A percentile compares a stretch with the other conserved stretches of the same genome.
Evolutionary conservation across 148 eudicot species (phyloP).

Genomic region (Rheum nobile): DNA sequence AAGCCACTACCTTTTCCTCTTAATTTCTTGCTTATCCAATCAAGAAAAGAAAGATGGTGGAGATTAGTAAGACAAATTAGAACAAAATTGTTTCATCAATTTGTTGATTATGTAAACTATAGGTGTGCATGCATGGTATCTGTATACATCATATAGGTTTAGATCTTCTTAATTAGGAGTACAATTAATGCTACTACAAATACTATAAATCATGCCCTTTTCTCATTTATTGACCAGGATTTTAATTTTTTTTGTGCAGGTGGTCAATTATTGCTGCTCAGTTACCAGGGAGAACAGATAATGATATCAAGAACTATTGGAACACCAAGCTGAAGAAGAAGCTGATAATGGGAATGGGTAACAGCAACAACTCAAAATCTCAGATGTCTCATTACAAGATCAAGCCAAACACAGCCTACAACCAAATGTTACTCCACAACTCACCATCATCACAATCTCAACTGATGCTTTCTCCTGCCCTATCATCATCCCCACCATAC

Average conservation of each 20-base stretch:
- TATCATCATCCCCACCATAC: not conserved
- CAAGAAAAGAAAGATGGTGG: too few species aligned
- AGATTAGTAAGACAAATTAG: slow-evolving; percentile 1
- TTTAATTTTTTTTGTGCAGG: slow-evolving; percentile 21
- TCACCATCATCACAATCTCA: not conserved
- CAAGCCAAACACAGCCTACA: slow-evolving; percentile 4
- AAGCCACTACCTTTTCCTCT: slow-evolving; percentile 1
- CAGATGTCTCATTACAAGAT: slow-evolving; percentile 8
- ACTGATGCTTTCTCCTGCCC: too few species aligned
- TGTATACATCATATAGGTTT: not conserved
- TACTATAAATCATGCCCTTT: not conserved
- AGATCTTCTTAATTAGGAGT: not conserved
- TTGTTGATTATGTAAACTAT: too few species aligned
- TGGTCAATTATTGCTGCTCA: slow-evolving; percentile 83
- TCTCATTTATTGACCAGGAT: not conserved
- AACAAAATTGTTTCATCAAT: not conserved
- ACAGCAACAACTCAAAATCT: not conserved
- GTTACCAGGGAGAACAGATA: slow-evolving; percentile 74
- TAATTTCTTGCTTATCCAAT: not conserved
- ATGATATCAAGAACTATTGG: slow-evolving; percentile 81
- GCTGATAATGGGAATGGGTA: slow-evolving; percentile 22
- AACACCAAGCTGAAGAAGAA: slow-evolving; percentile 85
- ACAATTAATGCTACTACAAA: too few species aligned
- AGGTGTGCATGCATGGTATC: slow-evolving; percentile 2
- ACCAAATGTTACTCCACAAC: not conserved